A percentile compares a stretch with the other conserved stretches of the same genome.
phyloP scores from a whole-genome alignment of 495 filamentous ascomycete genomes.

The Darksidea phi region DNA sequence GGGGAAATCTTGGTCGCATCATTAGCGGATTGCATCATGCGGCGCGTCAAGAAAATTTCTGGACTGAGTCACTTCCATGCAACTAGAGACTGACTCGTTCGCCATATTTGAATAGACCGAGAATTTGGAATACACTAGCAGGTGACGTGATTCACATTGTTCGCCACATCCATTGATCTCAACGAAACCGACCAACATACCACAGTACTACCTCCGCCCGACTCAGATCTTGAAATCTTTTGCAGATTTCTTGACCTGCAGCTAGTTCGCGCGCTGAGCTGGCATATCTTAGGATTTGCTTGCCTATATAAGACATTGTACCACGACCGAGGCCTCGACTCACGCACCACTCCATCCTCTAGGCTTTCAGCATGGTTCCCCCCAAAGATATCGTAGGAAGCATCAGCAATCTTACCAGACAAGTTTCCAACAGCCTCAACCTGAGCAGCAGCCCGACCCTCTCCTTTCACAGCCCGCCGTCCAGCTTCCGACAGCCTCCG shows the following conservation, averaged over 20 bases:
- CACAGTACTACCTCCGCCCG: neutral
- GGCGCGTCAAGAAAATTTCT: neutral
- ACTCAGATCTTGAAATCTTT: neutral
- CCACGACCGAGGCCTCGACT: too few relatives aligned
- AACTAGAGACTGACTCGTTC: neutral
- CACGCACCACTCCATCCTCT: neutral
- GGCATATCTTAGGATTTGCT: neutral
- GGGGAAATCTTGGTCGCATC: neutral
- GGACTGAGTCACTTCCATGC: neutral
- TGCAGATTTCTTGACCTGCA: neutral
- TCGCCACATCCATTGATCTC: conserved; percentile 1
- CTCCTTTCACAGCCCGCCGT: conserved; percentile 64
- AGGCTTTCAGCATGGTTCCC: conserved; percentile 16
- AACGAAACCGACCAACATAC: neutral
- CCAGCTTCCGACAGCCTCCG: conserved; percentile 42
- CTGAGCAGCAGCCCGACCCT: conserved; percentile 57
- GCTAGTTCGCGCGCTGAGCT: neutral
- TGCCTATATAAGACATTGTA: neutral
- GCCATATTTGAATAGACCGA: neutral
- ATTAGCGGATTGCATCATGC: conserved; percentile 8
- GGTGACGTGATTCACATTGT: neutral
- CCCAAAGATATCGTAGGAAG: conserved; percentile 21
- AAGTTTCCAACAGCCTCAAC: conserved; percentile 23
- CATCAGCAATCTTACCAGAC: conserved; percentile 8
- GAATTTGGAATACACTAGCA: neutral